phyloP scores from a whole-genome alignment of 805 yeast genomes.

The Wickerhamomyces silvicola region DNA sequence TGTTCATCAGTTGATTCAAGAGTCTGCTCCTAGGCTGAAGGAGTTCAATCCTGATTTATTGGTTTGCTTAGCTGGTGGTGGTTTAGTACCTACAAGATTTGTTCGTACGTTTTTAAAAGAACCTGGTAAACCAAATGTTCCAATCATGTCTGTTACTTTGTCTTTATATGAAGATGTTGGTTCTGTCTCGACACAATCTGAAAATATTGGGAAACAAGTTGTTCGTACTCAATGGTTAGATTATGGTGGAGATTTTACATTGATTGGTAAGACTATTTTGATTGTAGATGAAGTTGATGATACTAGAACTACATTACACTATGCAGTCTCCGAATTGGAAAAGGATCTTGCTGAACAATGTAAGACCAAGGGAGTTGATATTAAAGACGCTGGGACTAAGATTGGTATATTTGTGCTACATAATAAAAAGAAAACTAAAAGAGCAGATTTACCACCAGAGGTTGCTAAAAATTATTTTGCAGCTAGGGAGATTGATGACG shows the following conservation, averaged over 20 bases:
- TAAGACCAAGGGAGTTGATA: conserved; percentile 39
- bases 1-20: conserved; percentile 69
- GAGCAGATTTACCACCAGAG: conserved; percentile 62
- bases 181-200: conserved; percentile 50
- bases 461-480: conserved; percentile 62
- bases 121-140: conserved; percentile 80
- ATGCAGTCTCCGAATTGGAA: conserved; percentile 68
- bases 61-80: conserved; percentile 97
- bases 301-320: conserved; percentile 77
- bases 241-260: conserved; percentile 52
- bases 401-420: conserved; percentile 75
- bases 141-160: conserved; percentile 91
- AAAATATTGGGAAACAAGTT: conserved; percentile 58
- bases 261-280: conserved; percentile 64
- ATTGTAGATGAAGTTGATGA: conserved; percentile 85
- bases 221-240: conserved; percentile 83
- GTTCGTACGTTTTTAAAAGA: conserved; percentile 87
- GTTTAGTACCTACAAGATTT: conserved; percentile 95
- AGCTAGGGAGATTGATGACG: conserved; percentile 69
- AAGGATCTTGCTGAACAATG: conserved; percentile 65
- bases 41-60: conserved; percentile 79
- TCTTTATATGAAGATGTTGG: conserved; percentile 84
- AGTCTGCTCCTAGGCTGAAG: conserved; percentile 54
- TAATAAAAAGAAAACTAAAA: conserved; percentile 67
- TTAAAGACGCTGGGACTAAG: conserved; percentile 40